Evolutionary conservation across 495 filamentous ascomycete genomes (phyloP), one percentile per base, ranked within the genome.

Genomic region (Trichoderma reesei): DNA sequence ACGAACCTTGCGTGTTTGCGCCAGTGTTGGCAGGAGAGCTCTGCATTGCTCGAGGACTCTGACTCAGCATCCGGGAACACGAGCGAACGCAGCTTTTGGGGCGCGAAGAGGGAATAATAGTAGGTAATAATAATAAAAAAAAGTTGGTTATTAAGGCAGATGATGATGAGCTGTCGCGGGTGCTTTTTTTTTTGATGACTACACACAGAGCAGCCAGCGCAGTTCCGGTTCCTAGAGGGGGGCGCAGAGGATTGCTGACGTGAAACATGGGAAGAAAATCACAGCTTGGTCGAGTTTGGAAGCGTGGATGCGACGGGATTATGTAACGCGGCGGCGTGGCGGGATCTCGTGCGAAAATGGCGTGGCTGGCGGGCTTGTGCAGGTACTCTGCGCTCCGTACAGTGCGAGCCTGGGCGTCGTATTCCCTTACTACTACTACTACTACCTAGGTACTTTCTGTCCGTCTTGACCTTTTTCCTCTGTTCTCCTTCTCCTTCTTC

Each of bases 21-120:
- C 51, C 51, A n/a, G n/a, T n/a, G 51, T 56, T 56, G 51, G 51
- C 51, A 14, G 51, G 51, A 56, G 51, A 56, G 51, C 51, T 56
- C 51, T 56, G 51, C 51, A 56, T 56, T 56, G 51, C 51, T 56
- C n/a, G 51, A 31, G 10, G 51, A 56, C n/a, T 56, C 51, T 56
- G 51, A 56, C 51, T 56, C 51, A 56, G 51, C 51, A 56, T 56
- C 51, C 51, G 51, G 51, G 51, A n/a, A n/a, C n/a, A 33, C 51
- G 20, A 31, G 9, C 20, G 11, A 13, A n/a, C n/a, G n/a, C 46
- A 51, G 46, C 46, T 51, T 18, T 51, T 20, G n/a, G 18, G 10
- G 18, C 31, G 8, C 31, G 51, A 31, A n/a, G 20, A 11, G 18
- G 51, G 20, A 14, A 33, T 51, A 18, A 18, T 44, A 18, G 20